phyloP scores from a whole-genome alignment of 1,284 basidiomycete species.

The Microbotryum scabiosae region DNA sequence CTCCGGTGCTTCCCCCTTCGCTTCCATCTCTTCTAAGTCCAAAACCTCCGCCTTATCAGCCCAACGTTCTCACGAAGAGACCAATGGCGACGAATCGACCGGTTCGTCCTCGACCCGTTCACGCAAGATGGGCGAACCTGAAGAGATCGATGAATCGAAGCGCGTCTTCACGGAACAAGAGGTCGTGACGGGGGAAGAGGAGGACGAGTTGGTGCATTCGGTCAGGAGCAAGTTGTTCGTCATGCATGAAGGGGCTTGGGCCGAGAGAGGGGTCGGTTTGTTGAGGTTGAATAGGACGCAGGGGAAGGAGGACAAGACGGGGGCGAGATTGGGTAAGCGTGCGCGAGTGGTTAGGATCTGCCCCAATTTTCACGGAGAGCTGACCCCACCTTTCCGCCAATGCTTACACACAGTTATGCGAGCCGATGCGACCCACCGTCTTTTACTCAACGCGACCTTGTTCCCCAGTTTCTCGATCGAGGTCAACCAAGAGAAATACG shows the following conservation, averaged over 20 bases:
- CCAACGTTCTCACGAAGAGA: too few relatives aligned
- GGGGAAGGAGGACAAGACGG: constrained; percentile 8
- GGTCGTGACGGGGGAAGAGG: constrained; percentile 33
- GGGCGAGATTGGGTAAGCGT: constrained; percentile 25
- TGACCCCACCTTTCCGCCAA: not conserved
- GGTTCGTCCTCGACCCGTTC: not conserved
- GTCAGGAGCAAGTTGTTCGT: constrained; percentile 32
- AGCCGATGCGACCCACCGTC: constrained; percentile 33
- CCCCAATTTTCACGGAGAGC: not conserved
- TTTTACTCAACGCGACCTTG: constrained; percentile 33
- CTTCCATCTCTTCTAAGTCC: constrained; percentile 5
- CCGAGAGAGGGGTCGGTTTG: constrained; percentile 32
- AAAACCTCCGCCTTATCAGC: not conserved
- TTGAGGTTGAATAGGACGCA: constrained; percentile 27
- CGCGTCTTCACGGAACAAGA: constrained; percentile 26
- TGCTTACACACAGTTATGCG: constrained; percentile 29
- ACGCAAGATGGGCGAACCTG: constrained; percentile 13
- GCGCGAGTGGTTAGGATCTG: too few relatives aligned
- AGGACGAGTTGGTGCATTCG: constrained; percentile 29
- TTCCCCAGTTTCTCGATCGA: constrained; percentile 33
- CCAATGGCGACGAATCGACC: too few relatives aligned
- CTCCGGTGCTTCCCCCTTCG: constrained; percentile 17
- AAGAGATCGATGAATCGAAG: constrained; percentile 6
- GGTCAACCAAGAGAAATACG: constrained; percentile 33
- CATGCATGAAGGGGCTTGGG: constrained; percentile 31